phyloP scores from a whole-genome alignment of 1,284 basidiomycete species.

The Anthracocystis panici-leucophaei region DNA sequence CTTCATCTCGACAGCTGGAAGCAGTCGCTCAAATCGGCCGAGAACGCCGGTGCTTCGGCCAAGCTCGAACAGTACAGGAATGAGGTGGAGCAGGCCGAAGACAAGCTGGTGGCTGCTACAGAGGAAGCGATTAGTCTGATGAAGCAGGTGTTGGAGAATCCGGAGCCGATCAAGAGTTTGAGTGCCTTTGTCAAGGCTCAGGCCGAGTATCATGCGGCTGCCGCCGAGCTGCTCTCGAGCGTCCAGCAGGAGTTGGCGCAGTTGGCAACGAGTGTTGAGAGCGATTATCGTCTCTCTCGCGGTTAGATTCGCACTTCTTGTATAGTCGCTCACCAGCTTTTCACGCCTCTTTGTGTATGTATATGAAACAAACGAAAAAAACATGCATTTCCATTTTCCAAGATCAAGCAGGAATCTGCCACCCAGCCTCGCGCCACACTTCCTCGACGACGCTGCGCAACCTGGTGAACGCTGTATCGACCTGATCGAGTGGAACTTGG shows the following conservation, averaged over 20 bases:
- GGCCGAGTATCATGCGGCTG: constrained; percentile 84
- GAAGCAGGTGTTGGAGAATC: constrained; percentile 97
- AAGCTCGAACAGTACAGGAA: constrained; percentile 58
- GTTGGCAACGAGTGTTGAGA: constrained; percentile 86
- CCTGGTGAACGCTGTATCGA: constrained; percentile 56
- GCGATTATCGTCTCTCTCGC: constrained; percentile 79
- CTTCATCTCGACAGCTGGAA: constrained; percentile 68
- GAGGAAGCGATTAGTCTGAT: constrained; percentile 97
- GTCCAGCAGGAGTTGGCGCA: constrained; percentile 92
- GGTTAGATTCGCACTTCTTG: constrained; percentile 20
- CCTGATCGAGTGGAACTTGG: constrained; percentile 56
- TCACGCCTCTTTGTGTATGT: constrained; percentile 5
- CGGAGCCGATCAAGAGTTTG: constrained; percentile 93
- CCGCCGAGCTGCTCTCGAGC: constrained; percentile 76
- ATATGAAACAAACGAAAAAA: neutral
- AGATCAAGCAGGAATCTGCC: constrained; percentile 20
- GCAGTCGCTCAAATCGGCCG: constrained; percentile 62
- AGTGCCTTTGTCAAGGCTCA: constrained; percentile 91
- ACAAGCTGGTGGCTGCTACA: constrained; percentile 87
- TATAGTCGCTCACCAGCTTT: too few species aligned
- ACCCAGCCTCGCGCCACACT: constrained; percentile 59
- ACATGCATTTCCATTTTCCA: neutral
- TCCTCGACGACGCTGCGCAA: constrained; percentile 57
- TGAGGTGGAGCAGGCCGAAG: constrained; percentile 69
- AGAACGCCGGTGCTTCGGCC: constrained; percentile 47